phyloP scores from a whole-genome alignment of 129 eudicot species.

The Centella asiatica region DNA sequence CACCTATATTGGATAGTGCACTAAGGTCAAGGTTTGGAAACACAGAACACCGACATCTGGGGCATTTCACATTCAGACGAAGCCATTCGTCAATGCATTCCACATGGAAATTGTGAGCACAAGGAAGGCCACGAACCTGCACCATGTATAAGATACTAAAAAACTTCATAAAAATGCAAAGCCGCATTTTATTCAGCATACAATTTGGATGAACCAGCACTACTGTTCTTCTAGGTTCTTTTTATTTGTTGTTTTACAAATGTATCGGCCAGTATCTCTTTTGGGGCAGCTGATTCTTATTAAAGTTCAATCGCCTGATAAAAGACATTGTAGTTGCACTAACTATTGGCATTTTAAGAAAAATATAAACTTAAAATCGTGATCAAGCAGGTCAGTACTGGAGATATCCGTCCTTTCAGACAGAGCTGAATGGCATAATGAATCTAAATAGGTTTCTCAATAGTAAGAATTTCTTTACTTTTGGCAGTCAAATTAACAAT shows the following conservation, averaged over 20 bases:
- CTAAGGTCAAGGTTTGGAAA: slow-evolving; percentile 73
- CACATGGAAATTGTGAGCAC: slow-evolving; percentile 94
- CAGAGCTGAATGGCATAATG: not conserved
- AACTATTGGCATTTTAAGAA: no score
- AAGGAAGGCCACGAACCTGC: slow-evolving; percentile 96
- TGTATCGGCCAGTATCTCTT: no score
- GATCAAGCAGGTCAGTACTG: not conserved
- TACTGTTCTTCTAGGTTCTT: no score
- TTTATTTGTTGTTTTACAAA: no score
- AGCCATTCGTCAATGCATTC: slow-evolving; percentile 98
- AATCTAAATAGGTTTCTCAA: not conserved
- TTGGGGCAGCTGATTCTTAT: no score
- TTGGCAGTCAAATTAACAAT: not conserved
- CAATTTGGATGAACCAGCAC: not conserved
- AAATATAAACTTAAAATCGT: no score
- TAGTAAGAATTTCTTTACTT: not conserved
- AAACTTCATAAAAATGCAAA: not conserved
- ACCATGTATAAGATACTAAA: not conserved
- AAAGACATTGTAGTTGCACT: no score
- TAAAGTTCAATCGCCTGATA: no score
- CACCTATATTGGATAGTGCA: slow-evolving; percentile 43
- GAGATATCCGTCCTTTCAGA: not conserved
- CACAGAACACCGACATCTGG: slow-evolving; percentile 86
- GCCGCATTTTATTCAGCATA: not conserved
- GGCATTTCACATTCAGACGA: slow-evolving; percentile 73